Conservation (phyloP, 345 rosid genomes). For the Reutealis trisperma region DNA sequence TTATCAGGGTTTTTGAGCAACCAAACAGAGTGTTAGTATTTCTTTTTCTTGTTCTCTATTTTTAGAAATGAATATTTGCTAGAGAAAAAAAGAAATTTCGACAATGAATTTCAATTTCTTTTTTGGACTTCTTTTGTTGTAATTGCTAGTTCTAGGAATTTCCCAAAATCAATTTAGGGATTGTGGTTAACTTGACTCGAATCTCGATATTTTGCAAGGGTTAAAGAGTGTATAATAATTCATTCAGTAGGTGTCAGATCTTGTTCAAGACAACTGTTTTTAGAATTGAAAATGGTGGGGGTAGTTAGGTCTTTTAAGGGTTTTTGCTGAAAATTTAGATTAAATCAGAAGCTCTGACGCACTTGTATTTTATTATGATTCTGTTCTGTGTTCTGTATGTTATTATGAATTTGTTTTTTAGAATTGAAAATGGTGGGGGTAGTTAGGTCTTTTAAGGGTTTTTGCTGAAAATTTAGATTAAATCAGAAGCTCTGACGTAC, state of each 20-base stretch:
- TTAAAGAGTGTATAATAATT: not conserved
- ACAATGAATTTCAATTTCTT: not conserved
- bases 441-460: conserved; percentile 23
- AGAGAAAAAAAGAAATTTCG: not conserved
- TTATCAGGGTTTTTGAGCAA: not conserved
- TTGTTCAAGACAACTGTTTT: conserved; percentile 13
- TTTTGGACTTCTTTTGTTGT: not conserved
- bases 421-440: conserved; percentile 30
- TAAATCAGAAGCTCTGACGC: conserved; percentile 30
- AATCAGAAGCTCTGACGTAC: conserved; percentile 27
- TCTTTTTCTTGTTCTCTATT: not conserved
- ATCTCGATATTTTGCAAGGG: not conserved
- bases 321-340: conserved; percentile 15
- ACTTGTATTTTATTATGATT: not conserved
- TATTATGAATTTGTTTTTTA: conserved; percentile 14
- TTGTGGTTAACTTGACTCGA: conserved; percentile 5
- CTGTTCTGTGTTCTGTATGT: not conserved
- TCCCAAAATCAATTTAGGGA: not conserved
- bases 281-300: conserved; percentile 30
- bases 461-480: conserved; percentile 18
- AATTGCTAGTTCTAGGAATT: not conserved
- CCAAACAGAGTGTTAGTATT: conserved; percentile 10
- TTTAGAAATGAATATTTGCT: not conserved
- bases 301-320: conserved; percentile 25
- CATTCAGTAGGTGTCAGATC: conserved; percentile 3